These are phyloP conservation scores for Dalbergia cochinchinensis DNA, from an alignment of 306 rosid species.

Conservation along the genomic window DNA sequence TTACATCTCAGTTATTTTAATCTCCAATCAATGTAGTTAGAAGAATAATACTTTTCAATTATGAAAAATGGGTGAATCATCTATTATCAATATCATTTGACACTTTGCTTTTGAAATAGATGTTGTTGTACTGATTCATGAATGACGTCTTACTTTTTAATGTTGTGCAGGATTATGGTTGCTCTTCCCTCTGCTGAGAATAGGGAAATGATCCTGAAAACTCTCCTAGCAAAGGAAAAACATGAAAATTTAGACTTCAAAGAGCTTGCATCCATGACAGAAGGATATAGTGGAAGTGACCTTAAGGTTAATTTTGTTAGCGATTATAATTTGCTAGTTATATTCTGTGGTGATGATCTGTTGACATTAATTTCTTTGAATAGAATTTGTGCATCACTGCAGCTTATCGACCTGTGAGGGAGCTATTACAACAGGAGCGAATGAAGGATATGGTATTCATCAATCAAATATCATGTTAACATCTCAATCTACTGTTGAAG, in stretches of 20 bases:
- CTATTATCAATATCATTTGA: slow-evolving; percentile 5
- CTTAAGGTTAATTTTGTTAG: slow-evolving; percentile 71
- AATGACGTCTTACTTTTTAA: slow-evolving; percentile 32
- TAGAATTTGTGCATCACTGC: slow-evolving; percentile 96
- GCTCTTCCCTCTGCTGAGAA: slow-evolving; percentile 81
- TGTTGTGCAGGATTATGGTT: slow-evolving; percentile 74
- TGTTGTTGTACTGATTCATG: slow-evolving; percentile 11
- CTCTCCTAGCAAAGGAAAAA: slow-evolving; percentile 74
- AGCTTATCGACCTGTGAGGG: slow-evolving; percentile 92
- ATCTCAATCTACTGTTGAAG: background rate
- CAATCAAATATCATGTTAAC: slow-evolving; percentile 7
- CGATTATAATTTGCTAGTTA: slow-evolving; percentile 6
- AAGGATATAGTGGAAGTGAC: slow-evolving; percentile 95
- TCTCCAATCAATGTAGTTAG: too few species aligned
- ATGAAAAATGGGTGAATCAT: background rate
- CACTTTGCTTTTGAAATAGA: slow-evolving; percentile 23
- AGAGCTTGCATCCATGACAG: slow-evolving; percentile 81
- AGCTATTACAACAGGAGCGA: slow-evolving; percentile 86
- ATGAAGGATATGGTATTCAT: slow-evolving; percentile 73
- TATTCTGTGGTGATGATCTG: slow-evolving; percentile 23
- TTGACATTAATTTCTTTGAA: slow-evolving; percentile 48
- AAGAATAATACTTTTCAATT: background rate
- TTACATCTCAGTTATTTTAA: too few species aligned
- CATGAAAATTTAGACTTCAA: slow-evolving; percentile 71
- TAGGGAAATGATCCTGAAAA: slow-evolving; percentile 78